These are phyloP conservation scores for Scleroderma citrinum DNA, from an alignment of 768 basidiomycete genomes.

Conservation along the genomic window DNA sequence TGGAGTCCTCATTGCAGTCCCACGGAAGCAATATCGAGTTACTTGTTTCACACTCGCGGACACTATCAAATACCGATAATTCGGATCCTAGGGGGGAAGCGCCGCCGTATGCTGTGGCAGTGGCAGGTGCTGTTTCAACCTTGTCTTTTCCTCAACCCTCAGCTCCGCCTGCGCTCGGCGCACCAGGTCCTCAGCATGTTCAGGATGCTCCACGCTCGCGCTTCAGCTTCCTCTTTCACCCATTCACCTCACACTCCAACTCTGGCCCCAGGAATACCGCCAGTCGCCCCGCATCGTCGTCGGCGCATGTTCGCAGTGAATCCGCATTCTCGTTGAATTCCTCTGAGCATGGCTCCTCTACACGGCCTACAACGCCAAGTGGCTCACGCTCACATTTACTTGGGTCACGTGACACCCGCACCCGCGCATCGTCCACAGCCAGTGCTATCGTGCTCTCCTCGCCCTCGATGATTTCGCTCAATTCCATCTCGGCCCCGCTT, in stretches of 20 bases:
- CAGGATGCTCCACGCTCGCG: conserved; percentile 31
- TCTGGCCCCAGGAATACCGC: conserved; percentile 9
- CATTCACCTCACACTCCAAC: conserved; percentile 28
- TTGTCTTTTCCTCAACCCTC: neutral
- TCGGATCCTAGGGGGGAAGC: conserved; percentile 52
- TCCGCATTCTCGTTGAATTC: conserved; percentile 19
- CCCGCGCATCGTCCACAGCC: conserved; percentile 31
- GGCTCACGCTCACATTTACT: conserved; percentile 28
- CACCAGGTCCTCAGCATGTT: neutral
- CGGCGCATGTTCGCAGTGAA: conserved; percentile 7
- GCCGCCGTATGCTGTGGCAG: conserved; percentile 60
- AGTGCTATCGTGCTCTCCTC: conserved; percentile 36
- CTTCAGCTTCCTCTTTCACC: conserved; percentile 42
- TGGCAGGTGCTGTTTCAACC: conserved; percentile 16
- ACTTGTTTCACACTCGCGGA: conserved; percentile 12
- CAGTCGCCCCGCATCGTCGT: conserved; percentile 17
- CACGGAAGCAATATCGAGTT: conserved; percentile 19
- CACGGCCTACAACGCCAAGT: conserved; percentile 31
- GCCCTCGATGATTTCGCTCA: conserved; percentile 63
- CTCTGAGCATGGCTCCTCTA: conserved; percentile 22
- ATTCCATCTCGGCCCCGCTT: conserved; percentile 71
- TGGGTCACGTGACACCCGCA: conserved; percentile 34
- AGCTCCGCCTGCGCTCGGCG: neutral
- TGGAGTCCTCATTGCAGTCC: conserved; percentile 11
- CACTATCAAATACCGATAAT: conserved; percentile 1